phyloP scores from a whole-genome alignment of 163 green algal species.

The Prototheca cutis region DNA sequence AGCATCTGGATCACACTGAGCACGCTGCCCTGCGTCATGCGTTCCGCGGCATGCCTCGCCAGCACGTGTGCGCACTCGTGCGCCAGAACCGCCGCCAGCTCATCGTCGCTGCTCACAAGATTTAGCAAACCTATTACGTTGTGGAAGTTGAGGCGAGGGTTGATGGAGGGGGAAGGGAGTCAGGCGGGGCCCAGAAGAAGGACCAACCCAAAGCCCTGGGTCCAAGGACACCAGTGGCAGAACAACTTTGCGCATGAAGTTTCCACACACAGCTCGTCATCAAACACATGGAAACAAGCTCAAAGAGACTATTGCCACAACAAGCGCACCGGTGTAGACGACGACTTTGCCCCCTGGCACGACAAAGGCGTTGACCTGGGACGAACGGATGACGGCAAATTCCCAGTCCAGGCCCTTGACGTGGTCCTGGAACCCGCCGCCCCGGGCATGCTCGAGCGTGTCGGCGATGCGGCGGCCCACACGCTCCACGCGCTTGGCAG shows the following conservation, averaged over 20 bases:
- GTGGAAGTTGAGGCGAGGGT: no score
- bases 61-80: conserved; percentile 76
- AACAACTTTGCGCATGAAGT: conserved; percentile 14
- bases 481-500: conserved; percentile 15
- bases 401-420: conserved; percentile 65
- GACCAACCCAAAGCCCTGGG: no score
- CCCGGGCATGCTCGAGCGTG: conserved; percentile 33
- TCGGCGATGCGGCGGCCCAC: conserved; percentile 26
- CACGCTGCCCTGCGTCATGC: conserved; percentile 25
- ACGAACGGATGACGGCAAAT: conserved; percentile 65
- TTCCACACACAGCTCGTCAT: neutral
- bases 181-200: neutral
- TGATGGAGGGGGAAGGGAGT: neutral
- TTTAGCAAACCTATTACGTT: conserved; percentile 44
- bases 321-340: conserved; percentile 29
- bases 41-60: conserved; percentile 52
- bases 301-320: conserved; percentile 3
- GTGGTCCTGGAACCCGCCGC: conserved; percentile 48
- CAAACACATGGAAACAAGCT: conserved; percentile 4
- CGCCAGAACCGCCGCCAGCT: conserved; percentile 70
- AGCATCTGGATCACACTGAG: conserved; percentile 16
- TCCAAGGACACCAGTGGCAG: no score
- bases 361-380: conserved; percentile 70
- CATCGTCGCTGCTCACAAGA: conserved; percentile 25
- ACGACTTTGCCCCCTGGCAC: conserved; percentile 77